Conservation (phyloP, 257 asterid species). For the Ilex asprella region DNA sequence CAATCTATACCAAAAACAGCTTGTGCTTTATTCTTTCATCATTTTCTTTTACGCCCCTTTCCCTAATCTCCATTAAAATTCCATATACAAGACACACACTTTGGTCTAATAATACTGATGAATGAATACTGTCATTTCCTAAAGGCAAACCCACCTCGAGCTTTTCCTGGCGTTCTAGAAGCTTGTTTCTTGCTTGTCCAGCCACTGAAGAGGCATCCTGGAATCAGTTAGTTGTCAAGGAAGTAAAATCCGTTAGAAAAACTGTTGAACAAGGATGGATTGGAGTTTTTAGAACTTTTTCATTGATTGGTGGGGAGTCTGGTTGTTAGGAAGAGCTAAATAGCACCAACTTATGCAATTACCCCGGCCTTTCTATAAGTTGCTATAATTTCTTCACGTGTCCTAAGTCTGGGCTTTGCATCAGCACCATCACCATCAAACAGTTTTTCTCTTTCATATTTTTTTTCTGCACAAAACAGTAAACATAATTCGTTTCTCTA, state of each 20-base stretch:
- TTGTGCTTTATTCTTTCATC: too few relatives aligned
- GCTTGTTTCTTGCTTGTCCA: conserved; percentile 80
- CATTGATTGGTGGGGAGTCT: too few relatives aligned
- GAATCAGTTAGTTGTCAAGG: conserved; percentile 3
- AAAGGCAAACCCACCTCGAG: conserved; percentile 57
- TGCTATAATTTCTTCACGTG: conserved; percentile 80
- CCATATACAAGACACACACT: too few relatives aligned
- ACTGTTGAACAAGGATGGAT: background rate
- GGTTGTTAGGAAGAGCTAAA: background rate
- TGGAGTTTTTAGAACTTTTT: too few relatives aligned
- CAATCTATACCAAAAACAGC: too few relatives aligned
- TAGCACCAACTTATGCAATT: conserved; percentile 17
- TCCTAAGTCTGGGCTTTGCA: conserved; percentile 56
- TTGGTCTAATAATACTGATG: too few relatives aligned
- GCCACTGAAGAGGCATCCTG: conserved; percentile 90
- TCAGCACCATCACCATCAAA: conserved; percentile 38
- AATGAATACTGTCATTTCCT: background rate
- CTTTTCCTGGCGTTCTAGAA: conserved; percentile 83
- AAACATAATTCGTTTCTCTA: conserved; percentile 9
- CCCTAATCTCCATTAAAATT: too few relatives aligned
- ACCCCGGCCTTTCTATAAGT: conserved; percentile 79
- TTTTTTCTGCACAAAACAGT: conserved; percentile 35
- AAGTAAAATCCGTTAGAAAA: background rate
- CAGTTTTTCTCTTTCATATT: conserved; percentile 51
- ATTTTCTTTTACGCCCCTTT: too few relatives aligned